A percentile compares a stretch with the other conserved stretches of the same genome.
phyloP scores from a whole-genome alignment of 257 asterid genomes.

The Ajuga chamaepitys region DNA sequence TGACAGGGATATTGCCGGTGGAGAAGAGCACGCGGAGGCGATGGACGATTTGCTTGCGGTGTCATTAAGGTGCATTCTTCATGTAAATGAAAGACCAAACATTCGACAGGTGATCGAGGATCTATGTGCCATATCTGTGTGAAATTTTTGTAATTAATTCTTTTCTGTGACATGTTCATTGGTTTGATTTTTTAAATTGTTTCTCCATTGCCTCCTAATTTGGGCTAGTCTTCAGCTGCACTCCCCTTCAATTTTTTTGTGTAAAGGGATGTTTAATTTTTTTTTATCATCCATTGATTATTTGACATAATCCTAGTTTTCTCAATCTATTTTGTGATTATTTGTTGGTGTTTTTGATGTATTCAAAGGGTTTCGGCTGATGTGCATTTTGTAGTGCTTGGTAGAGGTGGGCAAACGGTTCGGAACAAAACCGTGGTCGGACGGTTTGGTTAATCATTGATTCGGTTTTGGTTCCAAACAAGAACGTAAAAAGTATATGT shows the following conservation, averaged over 20 bases:
- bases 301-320: constrained; percentile 49
- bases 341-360: neutral
- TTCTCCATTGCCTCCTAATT: constrained; percentile 38
- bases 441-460: too few species aligned
- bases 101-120: constrained; percentile 73
- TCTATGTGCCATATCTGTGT: constrained; percentile 59
- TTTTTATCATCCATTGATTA: constrained; percentile 78
- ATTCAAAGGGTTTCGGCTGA: too few species aligned
- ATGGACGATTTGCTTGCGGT: constrained; percentile 81
- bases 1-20: constrained; percentile 77
- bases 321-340: neutral
- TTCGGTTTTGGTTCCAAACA: too few species aligned
- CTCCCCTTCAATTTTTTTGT: constrained; percentile 80
- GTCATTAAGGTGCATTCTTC: constrained; percentile 82
- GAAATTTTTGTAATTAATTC: constrained; percentile 67
- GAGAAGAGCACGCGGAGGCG: constrained; percentile 66
- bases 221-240: constrained; percentile 42
- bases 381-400: too few species aligned
- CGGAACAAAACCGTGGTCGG: too few species aligned
- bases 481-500: too few species aligned
- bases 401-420: too few species aligned
- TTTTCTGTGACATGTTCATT: constrained; percentile 37
- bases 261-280: constrained; percentile 90
- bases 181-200: constrained; percentile 27
- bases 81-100: constrained; percentile 85